Base-by-base conservation (phyloP, 2,329 filamentous ascomycete species). In the Sphaerulina musiva region DNA sequence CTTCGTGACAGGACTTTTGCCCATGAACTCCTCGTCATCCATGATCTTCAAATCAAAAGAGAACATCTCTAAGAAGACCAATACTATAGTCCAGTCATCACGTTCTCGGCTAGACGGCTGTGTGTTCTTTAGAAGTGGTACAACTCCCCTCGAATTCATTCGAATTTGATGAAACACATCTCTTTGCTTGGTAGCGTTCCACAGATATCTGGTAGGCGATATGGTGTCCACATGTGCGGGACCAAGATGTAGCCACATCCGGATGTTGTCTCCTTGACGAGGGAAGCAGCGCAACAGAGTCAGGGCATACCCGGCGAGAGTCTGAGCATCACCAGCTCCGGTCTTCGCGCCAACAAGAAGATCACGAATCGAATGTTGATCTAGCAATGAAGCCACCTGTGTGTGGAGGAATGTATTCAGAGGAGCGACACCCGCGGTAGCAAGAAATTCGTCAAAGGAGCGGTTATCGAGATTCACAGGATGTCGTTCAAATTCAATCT, bases 11-110 rank as follows among this genome's bases (percentile, higher is more conserved):
- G 57, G 55, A 23, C 54, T 55, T 23, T 69, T 73, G 29, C 68
- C 73, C 46, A 71, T 64, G 67, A 98, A 98, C 64, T 98, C 93
- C 61, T 97, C 92, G 59, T 98, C 93, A 62, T 98, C 93, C 68
- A 92, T 95, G 34, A 97, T 82, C 62, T 93, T 87, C 10, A 97
- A 76, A 2, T 96, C 83, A 68, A 97, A 97, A 2, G 87, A 89
- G 68, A 96, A 98, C 0, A 98, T 79, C 64, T 98, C 93, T 5
- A 98, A 78, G 66, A 98, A 97, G 0, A 98, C 79, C 0, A 97
- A 76, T 41, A 95, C 82, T 1, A 93, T 84, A 14, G 86, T 84
- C 93, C 93, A 98, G 67, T 97, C 89, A 61, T 84, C 80, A 46
- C 73, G 78, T 50, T 48, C 64, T 31, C 45, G 64, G 23, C 50